A percentile compares a stretch with the other conserved stretches of the same genome.
Conservation (phyloP, 2,329 filamentous ascomycete species). For the Epichloe brachyelytri region DNA sequence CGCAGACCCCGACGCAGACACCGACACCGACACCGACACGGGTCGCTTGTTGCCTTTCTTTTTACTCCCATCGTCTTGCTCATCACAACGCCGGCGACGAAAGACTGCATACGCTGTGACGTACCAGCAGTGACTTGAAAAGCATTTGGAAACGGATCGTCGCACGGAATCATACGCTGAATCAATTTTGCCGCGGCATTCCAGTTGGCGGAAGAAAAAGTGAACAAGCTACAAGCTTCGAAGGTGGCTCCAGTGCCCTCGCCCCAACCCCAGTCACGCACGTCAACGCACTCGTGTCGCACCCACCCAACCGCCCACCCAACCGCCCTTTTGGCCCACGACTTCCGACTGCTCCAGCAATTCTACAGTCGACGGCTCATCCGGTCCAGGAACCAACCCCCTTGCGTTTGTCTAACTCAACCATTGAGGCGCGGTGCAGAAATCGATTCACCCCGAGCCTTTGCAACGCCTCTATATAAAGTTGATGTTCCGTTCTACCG, state of each 20-base stretch:
- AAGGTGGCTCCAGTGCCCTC: background rate
- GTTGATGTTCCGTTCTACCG: background rate
- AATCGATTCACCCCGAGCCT: background rate
- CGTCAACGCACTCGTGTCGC: background rate
- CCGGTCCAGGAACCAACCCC: slow-evolving; percentile 5
- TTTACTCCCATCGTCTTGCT: background rate
- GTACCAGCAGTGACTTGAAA: background rate
- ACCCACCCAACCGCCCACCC: background rate
- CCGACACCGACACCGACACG: background rate
- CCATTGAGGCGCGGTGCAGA: slow-evolving; percentile 3
- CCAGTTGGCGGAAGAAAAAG: background rate
- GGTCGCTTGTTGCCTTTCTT: background rate
- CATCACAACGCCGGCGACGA: background rate
- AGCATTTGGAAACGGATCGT: background rate
- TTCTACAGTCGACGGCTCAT: slow-evolving; percentile 4
- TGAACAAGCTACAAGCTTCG: background rate
- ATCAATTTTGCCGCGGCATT: background rate
- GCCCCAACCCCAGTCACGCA: slow-evolving; percentile 1
- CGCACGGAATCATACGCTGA: background rate
- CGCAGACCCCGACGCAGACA: background rate
- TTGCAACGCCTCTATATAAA: slow-evolving; percentile 7
- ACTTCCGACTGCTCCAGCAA: background rate
- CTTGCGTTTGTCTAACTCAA: slow-evolving; percentile 6
- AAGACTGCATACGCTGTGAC: background rate
- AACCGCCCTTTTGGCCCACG: background rate